phyloP scores from a whole-genome alignment of 139 green algal genomes.

The Volvox africanus region DNA sequence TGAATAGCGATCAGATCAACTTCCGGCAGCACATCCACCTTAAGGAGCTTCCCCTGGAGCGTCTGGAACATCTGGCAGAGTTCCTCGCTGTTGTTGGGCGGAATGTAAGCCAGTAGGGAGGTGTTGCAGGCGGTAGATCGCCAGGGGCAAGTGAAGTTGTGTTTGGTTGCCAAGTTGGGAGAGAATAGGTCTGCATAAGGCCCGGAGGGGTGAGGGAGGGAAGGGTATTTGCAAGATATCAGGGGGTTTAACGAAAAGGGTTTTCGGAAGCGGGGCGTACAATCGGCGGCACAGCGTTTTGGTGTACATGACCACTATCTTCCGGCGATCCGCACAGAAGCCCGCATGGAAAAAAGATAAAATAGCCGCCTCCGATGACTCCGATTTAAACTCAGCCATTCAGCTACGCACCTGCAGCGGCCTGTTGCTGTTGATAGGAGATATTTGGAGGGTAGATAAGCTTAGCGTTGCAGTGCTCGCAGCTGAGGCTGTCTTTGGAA shows the following conservation, averaged over 20 bases:
- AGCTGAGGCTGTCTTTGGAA: slow-evolving; percentile 69
- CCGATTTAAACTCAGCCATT: too few relatives aligned
- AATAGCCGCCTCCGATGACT: too few relatives aligned
- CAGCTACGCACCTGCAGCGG: slow-evolving; percentile 36
- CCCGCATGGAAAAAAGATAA: too few relatives aligned
- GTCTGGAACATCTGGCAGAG: not conserved
- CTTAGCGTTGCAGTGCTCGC: slow-evolving; percentile 70
- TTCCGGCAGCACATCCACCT: slow-evolving; percentile 50
- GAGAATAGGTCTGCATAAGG: slow-evolving; percentile 29
- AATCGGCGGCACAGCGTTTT: too few relatives aligned
- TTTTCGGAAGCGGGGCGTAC: too few relatives aligned
- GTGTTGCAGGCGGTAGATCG: slow-evolving; percentile 53
- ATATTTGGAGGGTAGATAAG: slow-evolving; percentile 69
- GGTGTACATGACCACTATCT: too few relatives aligned
- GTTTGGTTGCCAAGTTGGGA: slow-evolving; percentile 54
- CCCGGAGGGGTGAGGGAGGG: not conserved
- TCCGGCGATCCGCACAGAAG: too few relatives aligned
- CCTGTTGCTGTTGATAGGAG: slow-evolving; percentile 34
- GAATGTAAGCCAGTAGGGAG: slow-evolving; percentile 70
- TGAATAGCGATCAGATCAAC: slow-evolving; percentile 36
- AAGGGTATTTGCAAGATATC: not conserved
- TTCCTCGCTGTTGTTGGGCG: slow-evolving; percentile 20
- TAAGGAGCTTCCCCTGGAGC: slow-evolving; percentile 26
- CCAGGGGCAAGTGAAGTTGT: slow-evolving; percentile 74
- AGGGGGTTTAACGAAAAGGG: too few relatives aligned